Evolutionary conservation across 352 stramenopile species (phyloP), one percentile per base, ranked within the genome.

Genomic region (Phytophthora pinifolia): DNA sequence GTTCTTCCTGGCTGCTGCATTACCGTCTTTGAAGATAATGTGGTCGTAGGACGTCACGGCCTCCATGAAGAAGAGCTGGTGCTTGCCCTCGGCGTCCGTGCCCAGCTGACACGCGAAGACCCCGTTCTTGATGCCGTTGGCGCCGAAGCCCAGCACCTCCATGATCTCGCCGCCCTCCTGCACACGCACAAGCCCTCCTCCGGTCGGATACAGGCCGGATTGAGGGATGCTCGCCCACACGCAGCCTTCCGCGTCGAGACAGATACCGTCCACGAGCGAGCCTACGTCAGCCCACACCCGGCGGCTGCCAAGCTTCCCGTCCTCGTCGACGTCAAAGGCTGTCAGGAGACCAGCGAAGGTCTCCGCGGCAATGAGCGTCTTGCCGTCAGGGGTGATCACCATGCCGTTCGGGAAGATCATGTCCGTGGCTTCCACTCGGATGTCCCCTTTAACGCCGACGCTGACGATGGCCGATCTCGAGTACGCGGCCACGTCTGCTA

Each of bases 381-480:
- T 86, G 29, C 74, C 74, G 44, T 89, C 76, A 0, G 78, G 76
- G 1, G 78, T 89, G 56, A 89, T 79, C 15, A 86, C 78, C 17
- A 56, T 59, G 9, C 78, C 78, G 43, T 86, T 88, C 6, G 76
- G 78, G 46, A 86, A 86, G 36, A 89, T 65, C 66, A 89, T 66
- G 17, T 70, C 58, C 7, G 61, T 69, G 2, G 73, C 59, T 30
- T 83, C 73, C 34, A 88, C 76, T 3, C 67, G 63, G 14, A 82
- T 56, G 14, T 59, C 64, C 5, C 50, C 45, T 29, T 80, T 57
- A 10, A 56, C 46, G 14, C 64, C 70, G 22, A 88, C 33, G 7
- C 73, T 76, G 39, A 85, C 65, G 37, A 88, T 52, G n/a, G 78
- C 81, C 34, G 78, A 82, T 13, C 53, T 67, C 15, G 49, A 72